Percentiles rank a stretch among this genome's conserved stretches.
Conservation (phyloP, 345 rosid species). For the Sisymbrium irio region DNA sequence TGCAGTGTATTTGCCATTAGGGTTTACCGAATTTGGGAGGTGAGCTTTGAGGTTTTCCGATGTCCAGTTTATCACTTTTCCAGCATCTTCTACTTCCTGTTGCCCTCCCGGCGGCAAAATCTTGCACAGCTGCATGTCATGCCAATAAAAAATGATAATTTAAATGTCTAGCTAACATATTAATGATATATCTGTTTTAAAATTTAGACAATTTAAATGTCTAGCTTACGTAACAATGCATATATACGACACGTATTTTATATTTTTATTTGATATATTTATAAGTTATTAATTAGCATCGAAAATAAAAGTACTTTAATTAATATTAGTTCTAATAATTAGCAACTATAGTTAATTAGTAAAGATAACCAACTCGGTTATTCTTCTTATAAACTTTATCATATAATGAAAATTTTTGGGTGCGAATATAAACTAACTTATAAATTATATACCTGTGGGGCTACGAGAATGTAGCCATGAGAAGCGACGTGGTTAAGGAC, state of each 20-base stretch:
- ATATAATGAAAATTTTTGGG: not conserved
- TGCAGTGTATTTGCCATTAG: slow-evolving; percentile 12
- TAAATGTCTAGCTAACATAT: no score
- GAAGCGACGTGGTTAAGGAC: slow-evolving; percentile 32
- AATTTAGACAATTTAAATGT: no score
- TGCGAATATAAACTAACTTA: no score
- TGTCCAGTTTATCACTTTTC: slow-evolving; percentile 28
- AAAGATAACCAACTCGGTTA: not conserved
- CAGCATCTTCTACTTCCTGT: slow-evolving; percentile 33
- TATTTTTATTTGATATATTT: no score
- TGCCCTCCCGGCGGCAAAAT: slow-evolving; percentile 28
- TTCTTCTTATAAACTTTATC: not conserved
- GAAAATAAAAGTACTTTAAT: not conserved
- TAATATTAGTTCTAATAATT: not conserved
- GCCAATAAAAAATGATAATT: not conserved
- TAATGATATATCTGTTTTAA: no score
- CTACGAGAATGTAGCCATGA: slow-evolving; percentile 36
- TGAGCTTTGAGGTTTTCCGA: slow-evolving; percentile 9
- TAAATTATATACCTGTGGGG: slow-evolving; percentile 27
- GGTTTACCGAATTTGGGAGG: slow-evolving; percentile 22
- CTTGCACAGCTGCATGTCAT: slow-evolving; percentile 20
- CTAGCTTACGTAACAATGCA: no score
- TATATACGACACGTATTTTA: no score
- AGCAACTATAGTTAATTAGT: not conserved
- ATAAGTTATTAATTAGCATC: not conserved